These are phyloP conservation scores for Lentinula guzmanii DNA, from an alignment of 768 basidiomycete species.

Conservation along the genomic window DNA sequence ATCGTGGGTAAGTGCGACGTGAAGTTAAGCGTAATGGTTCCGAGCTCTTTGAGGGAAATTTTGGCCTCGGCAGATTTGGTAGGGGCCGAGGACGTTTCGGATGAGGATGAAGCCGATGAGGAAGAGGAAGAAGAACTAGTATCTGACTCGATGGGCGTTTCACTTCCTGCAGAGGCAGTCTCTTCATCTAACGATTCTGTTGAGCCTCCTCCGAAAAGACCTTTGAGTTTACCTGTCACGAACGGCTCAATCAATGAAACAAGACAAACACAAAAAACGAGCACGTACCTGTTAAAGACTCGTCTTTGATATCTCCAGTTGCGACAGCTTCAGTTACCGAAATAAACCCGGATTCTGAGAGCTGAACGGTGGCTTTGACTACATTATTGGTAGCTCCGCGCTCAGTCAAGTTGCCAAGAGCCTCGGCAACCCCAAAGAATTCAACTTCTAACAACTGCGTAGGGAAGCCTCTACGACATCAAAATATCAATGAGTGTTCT, in stretches of 20 bases:
- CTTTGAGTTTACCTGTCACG: constrained; percentile 73
- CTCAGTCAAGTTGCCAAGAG: constrained; percentile 78
- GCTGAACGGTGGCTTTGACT: constrained; percentile 75
- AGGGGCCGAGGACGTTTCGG: constrained; percentile 29
- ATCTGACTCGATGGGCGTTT: constrained; percentile 30
- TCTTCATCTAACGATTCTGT: constrained; percentile 21
- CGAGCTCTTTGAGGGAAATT: constrained; percentile 25
- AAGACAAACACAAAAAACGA: not conserved
- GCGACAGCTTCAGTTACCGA: constrained; percentile 75
- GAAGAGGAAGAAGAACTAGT: constrained; percentile 25
- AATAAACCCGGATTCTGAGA: constrained; percentile 86
- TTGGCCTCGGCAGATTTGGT: constrained; percentile 30
- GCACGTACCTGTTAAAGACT: constrained; percentile 61
- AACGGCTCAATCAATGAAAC: constrained; percentile 5
- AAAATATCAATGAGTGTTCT: not conserved
- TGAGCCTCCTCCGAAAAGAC: constrained; percentile 63
- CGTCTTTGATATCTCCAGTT: constrained; percentile 77
- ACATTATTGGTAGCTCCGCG: constrained; percentile 77
- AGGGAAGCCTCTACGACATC: constrained; percentile 53
- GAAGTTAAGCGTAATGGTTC: constrained; percentile 65
- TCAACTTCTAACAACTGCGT: constrained; percentile 69
- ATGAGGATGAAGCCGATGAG: constrained; percentile 25
- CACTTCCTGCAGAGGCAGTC: constrained; percentile 30
- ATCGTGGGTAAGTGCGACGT: constrained; percentile 58
- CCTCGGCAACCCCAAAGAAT: constrained; percentile 67